These are phyloP conservation scores for Diaporthe aspalathi DNA, from an alignment of 2,329 filamentous ascomycete species.

Conservation along the genomic window DNA sequence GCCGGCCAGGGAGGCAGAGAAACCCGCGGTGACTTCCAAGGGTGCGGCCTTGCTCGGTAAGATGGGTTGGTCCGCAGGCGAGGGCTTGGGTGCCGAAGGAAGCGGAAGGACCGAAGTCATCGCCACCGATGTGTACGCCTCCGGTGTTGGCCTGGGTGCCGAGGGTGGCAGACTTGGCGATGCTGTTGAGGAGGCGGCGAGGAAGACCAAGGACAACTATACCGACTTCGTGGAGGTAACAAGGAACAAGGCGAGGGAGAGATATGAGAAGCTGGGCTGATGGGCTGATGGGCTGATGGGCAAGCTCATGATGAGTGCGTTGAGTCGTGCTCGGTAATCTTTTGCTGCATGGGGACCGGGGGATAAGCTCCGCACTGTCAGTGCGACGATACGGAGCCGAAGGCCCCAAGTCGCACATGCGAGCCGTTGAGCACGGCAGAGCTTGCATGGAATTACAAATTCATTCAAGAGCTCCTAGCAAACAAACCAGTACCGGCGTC, in stretches of 20 bases:
- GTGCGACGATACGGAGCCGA: slow-evolving; percentile 8
- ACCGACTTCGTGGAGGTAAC: slow-evolving; percentile 72
- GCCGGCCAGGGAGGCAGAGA: slow-evolving; percentile 45
- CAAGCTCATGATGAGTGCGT: neutral
- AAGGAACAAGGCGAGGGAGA: slow-evolving; percentile 74
- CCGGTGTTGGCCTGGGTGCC: slow-evolving; percentile 77
- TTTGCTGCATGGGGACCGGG: neutral
- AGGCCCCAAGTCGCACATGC: neutral
- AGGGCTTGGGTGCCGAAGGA: slow-evolving; percentile 72
- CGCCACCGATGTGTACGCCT: slow-evolving; percentile 72
- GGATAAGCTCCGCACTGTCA: neutral
- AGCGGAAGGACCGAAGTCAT: slow-evolving; percentile 73
- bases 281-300: too few relatives aligned
- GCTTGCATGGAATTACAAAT: slow-evolving; percentile 11
- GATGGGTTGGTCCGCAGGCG: slow-evolving; percentile 77
- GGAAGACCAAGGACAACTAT: slow-evolving; percentile 70
- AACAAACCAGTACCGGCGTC: neutral
- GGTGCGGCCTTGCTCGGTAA: slow-evolving; percentile 76
- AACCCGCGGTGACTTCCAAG: slow-evolving; percentile 58
- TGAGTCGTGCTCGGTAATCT: neutral
- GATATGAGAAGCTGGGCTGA: slow-evolving; percentile 67
- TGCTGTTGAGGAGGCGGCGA: slow-evolving; percentile 71
- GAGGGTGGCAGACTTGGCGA: slow-evolving; percentile 77
- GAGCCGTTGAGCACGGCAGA: neutral
- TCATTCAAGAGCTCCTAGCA: neutral